Conservation (phyloP, 108 stramenopile genomes). For the Cyclotella cryptica region DNA sequence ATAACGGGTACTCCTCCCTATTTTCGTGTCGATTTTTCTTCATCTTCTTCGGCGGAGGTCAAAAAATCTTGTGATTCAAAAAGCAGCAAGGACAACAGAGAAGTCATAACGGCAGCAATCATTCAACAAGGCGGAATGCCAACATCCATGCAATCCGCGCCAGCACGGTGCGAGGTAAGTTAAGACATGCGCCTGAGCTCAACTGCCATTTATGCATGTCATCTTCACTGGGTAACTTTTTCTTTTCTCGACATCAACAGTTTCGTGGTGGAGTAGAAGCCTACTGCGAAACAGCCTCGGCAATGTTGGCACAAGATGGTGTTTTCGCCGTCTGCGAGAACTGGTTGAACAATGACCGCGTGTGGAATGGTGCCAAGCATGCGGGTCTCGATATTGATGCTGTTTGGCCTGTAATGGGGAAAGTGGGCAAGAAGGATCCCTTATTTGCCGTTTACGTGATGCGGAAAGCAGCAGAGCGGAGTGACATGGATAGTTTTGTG, state of each 20-base stretch:
- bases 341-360: conserved; percentile 67
- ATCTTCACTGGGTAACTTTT: not conserved
- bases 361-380: conserved; percentile 44
- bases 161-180: conserved; percentile 64
- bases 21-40: conserved; percentile 64
- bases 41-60: conserved; percentile 1
- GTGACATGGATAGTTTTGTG: not conserved
- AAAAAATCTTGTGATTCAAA: too few relatives aligned
- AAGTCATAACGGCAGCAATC: conserved; percentile 42
- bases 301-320: conserved; percentile 41
- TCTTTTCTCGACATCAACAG: not conserved
- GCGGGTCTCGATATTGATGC: conserved; percentile 42
- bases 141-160: conserved; percentile 66
- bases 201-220: not conserved
- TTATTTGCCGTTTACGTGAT: conserved; percentile 68
- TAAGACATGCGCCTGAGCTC: too few relatives aligned
- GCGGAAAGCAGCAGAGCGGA: conserved; percentile 27
- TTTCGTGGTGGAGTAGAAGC: conserved; percentile 81
- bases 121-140: conserved; percentile 75
- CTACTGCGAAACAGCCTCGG: conserved; percentile 66
- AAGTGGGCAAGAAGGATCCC: conserved; percentile 29
- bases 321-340: conserved; percentile 70
- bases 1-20: conserved; percentile 81
- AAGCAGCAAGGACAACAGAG: conserved; percentile 18
- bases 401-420: conserved; percentile 47